phyloP scores from a whole-genome alignment of 179 eudicot species.

The Heliamphora pulchella region DNA sequence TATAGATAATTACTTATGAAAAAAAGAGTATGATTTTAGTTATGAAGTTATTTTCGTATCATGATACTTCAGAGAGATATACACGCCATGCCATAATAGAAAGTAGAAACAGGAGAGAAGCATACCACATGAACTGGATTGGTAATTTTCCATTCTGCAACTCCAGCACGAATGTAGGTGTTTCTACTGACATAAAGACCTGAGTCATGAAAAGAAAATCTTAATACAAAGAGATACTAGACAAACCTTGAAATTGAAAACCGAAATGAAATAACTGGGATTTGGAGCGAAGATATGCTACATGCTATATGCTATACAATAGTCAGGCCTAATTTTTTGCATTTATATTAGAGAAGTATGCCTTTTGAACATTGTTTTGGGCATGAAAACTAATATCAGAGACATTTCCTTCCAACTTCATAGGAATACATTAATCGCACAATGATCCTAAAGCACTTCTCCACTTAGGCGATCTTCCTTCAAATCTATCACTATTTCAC shows the following conservation, averaged over 20 bases:
- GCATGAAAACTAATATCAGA: neutral
- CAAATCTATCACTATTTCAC: neutral
- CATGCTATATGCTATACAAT: neutral
- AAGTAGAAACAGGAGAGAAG: slow-evolving; percentile 2
- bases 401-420: neutral
- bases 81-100: slow-evolving; percentile 11
- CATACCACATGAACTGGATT: slow-evolving; percentile 90
- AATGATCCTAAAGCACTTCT: neutral
- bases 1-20: no score
- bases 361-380: neutral
- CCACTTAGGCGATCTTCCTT: neutral
- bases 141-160: slow-evolving; percentile 82
- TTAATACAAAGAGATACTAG: neutral
- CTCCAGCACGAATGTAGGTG: slow-evolving; percentile 82
- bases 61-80: neutral
- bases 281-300: neutral
- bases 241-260: neutral
- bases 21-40: no score
- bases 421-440: neutral
- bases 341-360: neutral
- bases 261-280: neutral
- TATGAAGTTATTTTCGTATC: no score
- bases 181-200: slow-evolving; percentile 91
- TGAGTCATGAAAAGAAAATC: slow-evolving; percentile 22
- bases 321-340: neutral